Evolutionary conservation across 495 filamentous ascomycete genomes (phyloP).

Genomic region (Neurospora sp.): DNA sequence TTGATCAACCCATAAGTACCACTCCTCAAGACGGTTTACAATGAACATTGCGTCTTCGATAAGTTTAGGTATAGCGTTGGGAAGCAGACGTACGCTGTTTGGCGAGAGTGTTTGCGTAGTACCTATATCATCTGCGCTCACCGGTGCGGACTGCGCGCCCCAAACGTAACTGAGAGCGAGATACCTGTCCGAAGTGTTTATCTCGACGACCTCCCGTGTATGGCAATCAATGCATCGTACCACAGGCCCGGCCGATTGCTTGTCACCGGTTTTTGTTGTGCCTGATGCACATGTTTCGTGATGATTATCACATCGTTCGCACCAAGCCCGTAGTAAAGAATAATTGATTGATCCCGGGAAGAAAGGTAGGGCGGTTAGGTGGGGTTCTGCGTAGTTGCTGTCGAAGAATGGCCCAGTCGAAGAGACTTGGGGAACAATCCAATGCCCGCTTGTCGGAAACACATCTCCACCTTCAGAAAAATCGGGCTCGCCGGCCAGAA

Average conservation of each 20-base stretch:
- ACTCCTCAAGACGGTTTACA: not conserved
- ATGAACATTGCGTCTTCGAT: constrained; percentile 2
- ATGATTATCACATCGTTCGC: not conserved
- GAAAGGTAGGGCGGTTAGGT: too few species aligned
- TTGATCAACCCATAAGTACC: constrained; percentile 7
- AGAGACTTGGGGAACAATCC: too few species aligned
- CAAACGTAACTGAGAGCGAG: not conserved
- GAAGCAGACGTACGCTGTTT: not conserved
- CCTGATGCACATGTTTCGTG: not conserved
- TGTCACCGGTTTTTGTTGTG: too few species aligned
- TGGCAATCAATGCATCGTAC: not conserved
- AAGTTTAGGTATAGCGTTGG: not conserved
- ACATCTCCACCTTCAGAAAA: too few species aligned
- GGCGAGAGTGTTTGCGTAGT: fast-evolving
- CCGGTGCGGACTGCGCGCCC: not conserved
- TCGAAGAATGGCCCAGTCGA: too few species aligned
- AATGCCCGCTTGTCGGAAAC: too few species aligned
- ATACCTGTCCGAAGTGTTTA: not conserved
- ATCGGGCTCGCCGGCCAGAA: too few species aligned
- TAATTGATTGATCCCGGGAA: too few species aligned
- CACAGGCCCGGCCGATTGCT: not conserved
- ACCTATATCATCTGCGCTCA: fast-evolving
- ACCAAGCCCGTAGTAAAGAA: not conserved
- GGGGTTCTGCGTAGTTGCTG: too few species aligned
- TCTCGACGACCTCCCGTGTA: not conserved